Percentiles rank a stretch among this genome's conserved stretches.
Conservation (phyloP, 2,329 filamentous ascomycete species). For the Colletotrichum tamarilloi region DNA sequence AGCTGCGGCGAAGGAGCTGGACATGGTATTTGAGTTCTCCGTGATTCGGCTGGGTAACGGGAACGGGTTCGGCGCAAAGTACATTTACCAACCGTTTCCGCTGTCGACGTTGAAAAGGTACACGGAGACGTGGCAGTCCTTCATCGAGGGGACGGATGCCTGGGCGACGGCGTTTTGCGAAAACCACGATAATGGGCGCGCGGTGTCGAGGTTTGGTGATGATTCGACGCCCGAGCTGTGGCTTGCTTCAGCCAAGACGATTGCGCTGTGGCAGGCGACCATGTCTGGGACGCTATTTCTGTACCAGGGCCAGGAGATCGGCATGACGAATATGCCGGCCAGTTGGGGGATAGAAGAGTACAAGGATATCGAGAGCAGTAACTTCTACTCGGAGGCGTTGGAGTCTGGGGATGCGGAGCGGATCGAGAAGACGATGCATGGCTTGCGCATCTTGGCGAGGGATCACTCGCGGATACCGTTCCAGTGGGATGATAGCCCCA, state of each 20-base stretch:
- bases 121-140: conserved; percentile 59
- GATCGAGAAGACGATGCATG: conserved; percentile 59
- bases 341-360: conserved; percentile 64
- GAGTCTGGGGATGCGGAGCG: conserved; percentile 47
- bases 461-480: conserved; percentile 75
- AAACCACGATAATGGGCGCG: conserved; percentile 72
- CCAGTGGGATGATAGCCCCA: conserved; percentile 69
- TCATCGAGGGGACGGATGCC: conserved; percentile 60
- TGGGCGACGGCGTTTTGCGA: conserved; percentile 73
- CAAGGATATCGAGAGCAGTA: conserved; percentile 64
- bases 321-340: conserved; percentile 66
- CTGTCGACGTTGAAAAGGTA: conserved; percentile 57
- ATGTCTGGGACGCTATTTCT: conserved; percentile 66
- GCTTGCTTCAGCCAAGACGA: conserved; percentile 59
- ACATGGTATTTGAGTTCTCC: conserved; percentile 72
- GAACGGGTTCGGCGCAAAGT: conserved; percentile 55
- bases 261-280: conserved; percentile 61
- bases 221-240: conserved; percentile 56
- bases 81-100: conserved; percentile 62
- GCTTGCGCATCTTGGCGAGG: conserved; percentile 67
- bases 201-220: conserved; percentile 65
- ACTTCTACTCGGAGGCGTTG: conserved; percentile 60
- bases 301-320: conserved; percentile 72
- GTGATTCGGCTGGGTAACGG: conserved; percentile 66
- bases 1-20: conserved; percentile 62